Percentiles rank a stretch among this genome's conserved stretches.
Evolutionary conservation across 768 basidiomycete genomes (phyloP).

Genomic region (Exidia glandulosa): DNA sequence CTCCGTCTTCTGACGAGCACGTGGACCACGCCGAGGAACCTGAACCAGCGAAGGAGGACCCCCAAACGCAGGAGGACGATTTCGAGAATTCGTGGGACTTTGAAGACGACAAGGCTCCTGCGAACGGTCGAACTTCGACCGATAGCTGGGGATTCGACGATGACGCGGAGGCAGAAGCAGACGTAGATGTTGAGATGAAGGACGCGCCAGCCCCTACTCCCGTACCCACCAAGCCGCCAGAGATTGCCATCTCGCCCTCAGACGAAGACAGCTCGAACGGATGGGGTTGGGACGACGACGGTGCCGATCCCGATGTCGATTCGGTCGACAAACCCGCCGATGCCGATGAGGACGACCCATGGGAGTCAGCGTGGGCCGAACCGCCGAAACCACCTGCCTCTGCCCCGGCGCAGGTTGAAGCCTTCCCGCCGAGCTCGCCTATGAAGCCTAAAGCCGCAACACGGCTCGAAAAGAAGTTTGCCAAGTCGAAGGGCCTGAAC

Average conservation of each 20-base stretch:
- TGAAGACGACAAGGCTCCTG: constrained; percentile 1
- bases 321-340: background rate
- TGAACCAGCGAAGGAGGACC: constrained; percentile 20
- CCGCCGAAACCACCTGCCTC: background rate
- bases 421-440: background rate
- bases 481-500: constrained; percentile 28
- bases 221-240: background rate
- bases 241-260: constrained; percentile 9
- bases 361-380: constrained; percentile 28
- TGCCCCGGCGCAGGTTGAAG: background rate
- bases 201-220: constrained; percentile 10
- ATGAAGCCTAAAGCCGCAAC: constrained; percentile 40
- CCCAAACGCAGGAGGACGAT: too few species aligned
- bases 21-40: constrained; percentile 32
- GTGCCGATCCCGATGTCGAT: constrained; percentile 6
- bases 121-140: background rate
- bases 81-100: constrained; percentile 17
- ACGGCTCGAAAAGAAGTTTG: constrained; percentile 45
- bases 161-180: constrained; percentile 34
- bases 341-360: constrained; percentile 31
- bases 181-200: constrained; percentile 29
- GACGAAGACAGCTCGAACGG: constrained; percentile 13
- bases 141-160: constrained; percentile 9
- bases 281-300: constrained; percentile 46
- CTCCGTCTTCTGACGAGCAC: constrained; percentile 10